Conservation (phyloP, 176 grass and related monocot genomes). For the Eleusine indica region DNA sequence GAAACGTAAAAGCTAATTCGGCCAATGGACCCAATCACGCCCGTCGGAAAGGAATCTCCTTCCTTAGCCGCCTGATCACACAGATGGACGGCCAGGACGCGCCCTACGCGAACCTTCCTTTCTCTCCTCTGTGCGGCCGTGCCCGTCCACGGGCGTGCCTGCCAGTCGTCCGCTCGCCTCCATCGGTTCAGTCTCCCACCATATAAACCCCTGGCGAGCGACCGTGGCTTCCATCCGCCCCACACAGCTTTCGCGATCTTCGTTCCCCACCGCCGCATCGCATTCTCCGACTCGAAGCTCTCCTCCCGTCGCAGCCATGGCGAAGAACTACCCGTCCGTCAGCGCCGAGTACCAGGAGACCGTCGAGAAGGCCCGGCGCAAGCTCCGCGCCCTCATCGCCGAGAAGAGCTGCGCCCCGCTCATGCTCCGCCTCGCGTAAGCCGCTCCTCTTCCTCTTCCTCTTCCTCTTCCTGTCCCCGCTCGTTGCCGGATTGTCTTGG, state of each 20-base stretch:
- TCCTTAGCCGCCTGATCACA: neutral
- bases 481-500: neutral
- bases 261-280: neutral
- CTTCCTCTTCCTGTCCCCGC: neutral
- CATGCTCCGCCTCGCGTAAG: constrained; percentile 94
- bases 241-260: neutral
- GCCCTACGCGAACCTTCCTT: constrained; percentile 51
- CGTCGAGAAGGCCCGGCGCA: constrained; percentile 72
- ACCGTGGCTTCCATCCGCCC: constrained; percentile 22
- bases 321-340: constrained; percentile 78
- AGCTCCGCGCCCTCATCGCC: constrained; percentile 82
- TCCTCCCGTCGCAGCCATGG: constrained; percentile 46
- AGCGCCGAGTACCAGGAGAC: constrained; percentile 80
- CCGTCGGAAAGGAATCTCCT: constrained; percentile 18
- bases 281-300: constrained; percentile 26
- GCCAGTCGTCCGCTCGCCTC: neutral
- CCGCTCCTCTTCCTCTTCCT: neutral
- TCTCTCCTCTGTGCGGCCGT: neutral
- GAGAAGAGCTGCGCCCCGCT: constrained; percentile 94
- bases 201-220: constrained; percentile 41
- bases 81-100: constrained; percentile 15
- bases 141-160: neutral
- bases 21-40: constrained; percentile 4
- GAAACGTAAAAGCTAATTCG: neutral
- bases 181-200: neutral